These are phyloP conservation scores for Boletus tomentosulus DNA, from an alignment of 768 basidiomycete genomes.

Conservation along the genomic window DNA sequence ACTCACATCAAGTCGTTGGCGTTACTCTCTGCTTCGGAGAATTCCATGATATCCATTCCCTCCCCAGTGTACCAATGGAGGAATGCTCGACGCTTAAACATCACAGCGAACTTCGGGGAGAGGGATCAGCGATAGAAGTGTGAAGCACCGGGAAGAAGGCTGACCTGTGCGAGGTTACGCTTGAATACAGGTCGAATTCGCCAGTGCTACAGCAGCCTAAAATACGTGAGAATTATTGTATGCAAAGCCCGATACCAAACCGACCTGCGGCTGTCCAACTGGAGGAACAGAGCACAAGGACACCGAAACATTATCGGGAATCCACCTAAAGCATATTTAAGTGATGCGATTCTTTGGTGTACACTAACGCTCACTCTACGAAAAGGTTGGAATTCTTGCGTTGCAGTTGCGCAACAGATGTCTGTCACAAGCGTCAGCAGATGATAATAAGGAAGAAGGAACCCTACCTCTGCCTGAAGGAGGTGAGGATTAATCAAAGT, in stretches of 20 bases:
- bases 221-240: slow-evolving; percentile 9
- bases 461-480: slow-evolving; percentile 49
- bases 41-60: slow-evolving; percentile 84
- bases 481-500: slow-evolving; percentile 4
- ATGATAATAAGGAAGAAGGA: neutral
- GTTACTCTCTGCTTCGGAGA: slow-evolving; percentile 86
- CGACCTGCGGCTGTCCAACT: slow-evolving; percentile 67
- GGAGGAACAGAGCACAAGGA: slow-evolving; percentile 81
- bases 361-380: slow-evolving; percentile 57
- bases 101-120: slow-evolving; percentile 55
- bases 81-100: slow-evolving; percentile 85
- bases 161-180: slow-evolving; percentile 60
- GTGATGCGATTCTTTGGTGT: neutral
- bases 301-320: slow-evolving; percentile 86
- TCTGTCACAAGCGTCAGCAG: slow-evolving; percentile 36
- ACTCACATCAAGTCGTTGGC: slow-evolving; percentile 75
- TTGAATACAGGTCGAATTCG: slow-evolving; percentile 83
- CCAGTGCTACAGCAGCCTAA: slow-evolving; percentile 64
- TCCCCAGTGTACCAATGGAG: slow-evolving; percentile 90
- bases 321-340: slow-evolving; percentile 54
- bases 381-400: slow-evolving; percentile 68
- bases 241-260: slow-evolving; percentile 11
- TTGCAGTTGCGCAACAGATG: slow-evolving; percentile 70
- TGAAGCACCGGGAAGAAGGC: slow-evolving; percentile 9
- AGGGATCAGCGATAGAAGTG: slow-evolving; percentile 1